Percentiles rank a stretch among this genome's conserved stretches.
Evolutionary conservation across 2,329 filamentous ascomycete species (phyloP).

Genomic region (Incumbomyces delicatus): DNA sequence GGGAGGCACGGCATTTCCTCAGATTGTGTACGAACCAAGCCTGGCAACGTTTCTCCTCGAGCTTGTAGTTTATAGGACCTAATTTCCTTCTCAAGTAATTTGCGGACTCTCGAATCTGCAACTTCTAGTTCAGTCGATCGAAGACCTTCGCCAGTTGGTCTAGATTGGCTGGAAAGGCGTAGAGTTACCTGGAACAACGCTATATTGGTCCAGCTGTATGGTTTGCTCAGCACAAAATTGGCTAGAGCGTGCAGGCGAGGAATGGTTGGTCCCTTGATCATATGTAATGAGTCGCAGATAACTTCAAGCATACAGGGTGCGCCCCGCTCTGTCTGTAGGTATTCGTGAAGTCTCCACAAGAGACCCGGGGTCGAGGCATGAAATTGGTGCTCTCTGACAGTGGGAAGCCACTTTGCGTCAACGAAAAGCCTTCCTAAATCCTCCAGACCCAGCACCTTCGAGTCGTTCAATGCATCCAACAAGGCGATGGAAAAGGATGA

Average conservation of each 20-base stretch:
- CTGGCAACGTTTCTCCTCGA: too few relatives aligned
- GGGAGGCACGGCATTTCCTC: neutral
- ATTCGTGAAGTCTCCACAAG: neutral
- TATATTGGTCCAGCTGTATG: neutral
- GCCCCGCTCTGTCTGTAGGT: neutral
- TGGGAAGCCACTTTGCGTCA: neutral
- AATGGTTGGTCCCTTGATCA: neutral
- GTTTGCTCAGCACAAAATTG: neutral
- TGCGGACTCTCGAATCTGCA: too few relatives aligned
- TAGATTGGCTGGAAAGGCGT: too few relatives aligned
- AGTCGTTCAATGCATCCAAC: neutral
- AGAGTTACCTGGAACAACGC: neutral
- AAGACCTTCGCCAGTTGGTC: too few relatives aligned
- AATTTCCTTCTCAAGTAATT: too few relatives aligned
- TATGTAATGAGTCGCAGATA: neutral
- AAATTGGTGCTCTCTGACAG: neutral
- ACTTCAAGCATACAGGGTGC: neutral
- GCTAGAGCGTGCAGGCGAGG: neutral
- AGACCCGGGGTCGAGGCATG: conserved; percentile 1
- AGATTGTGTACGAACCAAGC: neutral
- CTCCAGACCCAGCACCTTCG: neutral
- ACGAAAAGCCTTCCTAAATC: neutral
- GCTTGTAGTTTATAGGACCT: too few relatives aligned
- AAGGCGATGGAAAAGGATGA: neutral
- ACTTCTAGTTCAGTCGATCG: too few relatives aligned